These are phyloP conservation scores for Podospora comata DNA, from an alignment of 495 filamentous ascomycete genomes.

Conservation along the genomic window DNA sequence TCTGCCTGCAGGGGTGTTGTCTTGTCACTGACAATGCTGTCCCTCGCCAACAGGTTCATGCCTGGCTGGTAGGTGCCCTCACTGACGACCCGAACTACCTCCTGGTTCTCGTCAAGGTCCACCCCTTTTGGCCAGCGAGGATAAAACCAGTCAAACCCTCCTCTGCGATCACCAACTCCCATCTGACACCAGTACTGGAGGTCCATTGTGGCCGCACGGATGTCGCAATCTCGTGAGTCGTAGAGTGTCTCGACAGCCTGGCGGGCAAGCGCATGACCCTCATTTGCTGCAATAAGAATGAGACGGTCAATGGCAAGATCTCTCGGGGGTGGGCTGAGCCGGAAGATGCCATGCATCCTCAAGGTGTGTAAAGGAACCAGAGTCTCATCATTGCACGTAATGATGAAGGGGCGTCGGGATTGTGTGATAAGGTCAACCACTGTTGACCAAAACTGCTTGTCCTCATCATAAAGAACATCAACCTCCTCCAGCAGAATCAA, in stretches of 20 bases:
- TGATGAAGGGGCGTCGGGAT: slow-evolving; percentile 85
- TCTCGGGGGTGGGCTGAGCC: slow-evolving; percentile 65
- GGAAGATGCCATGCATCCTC: slow-evolving; percentile 78
- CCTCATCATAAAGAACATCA: slow-evolving; percentile 89
- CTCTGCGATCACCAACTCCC: slow-evolving; percentile 81
- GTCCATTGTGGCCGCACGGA: slow-evolving; percentile 80
- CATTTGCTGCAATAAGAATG: slow-evolving; percentile 78
- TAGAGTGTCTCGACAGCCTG: slow-evolving; percentile 68
- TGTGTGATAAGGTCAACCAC: slow-evolving; percentile 71
- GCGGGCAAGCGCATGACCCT: slow-evolving; percentile 78
- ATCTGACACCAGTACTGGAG: slow-evolving; percentile 97
- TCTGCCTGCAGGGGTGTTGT: slow-evolving; percentile 33
- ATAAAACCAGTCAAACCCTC: slow-evolving; percentile 87
- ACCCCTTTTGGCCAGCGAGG: slow-evolving; percentile 66
- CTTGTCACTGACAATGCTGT: slow-evolving; percentile 36
- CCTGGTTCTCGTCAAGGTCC: slow-evolving; percentile 63
- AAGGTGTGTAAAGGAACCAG: slow-evolving; percentile 67
- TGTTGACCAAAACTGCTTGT: slow-evolving; percentile 90
- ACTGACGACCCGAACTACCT: slow-evolving; percentile 75
- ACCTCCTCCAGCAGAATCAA: slow-evolving; percentile 93
- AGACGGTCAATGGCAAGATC: slow-evolving; percentile 76
- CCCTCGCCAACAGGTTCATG: slow-evolving; percentile 73
- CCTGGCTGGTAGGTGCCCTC: slow-evolving; percentile 69
- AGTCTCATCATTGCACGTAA: slow-evolving; percentile 90
- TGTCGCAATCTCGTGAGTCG: slow-evolving; percentile 60